Conservation (phyloP, 371 early-diverging fungal species). For the Rhizopus microsporus region DNA sequence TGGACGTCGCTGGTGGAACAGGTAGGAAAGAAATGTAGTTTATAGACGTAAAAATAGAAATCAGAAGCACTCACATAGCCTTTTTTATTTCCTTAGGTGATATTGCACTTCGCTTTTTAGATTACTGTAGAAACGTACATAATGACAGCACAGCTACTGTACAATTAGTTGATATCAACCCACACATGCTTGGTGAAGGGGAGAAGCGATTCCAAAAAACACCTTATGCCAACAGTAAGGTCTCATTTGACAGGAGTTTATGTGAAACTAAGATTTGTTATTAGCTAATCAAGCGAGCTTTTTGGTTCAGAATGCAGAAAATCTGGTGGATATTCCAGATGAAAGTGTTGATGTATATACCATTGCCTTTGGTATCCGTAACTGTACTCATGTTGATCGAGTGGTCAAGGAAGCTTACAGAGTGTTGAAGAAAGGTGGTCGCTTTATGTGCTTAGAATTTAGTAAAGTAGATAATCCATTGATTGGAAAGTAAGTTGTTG, state of each 20-base stretch:
- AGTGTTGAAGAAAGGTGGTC: slow-evolving; percentile 93
- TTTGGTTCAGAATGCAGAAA: slow-evolving; percentile 91
- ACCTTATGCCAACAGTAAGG: slow-evolving; percentile 62
- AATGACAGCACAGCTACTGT: slow-evolving; percentile 71
- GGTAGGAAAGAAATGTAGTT: slow-evolving; percentile 43
- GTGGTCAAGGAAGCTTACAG: slow-evolving; percentile 91
- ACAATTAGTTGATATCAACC: slow-evolving; percentile 94
- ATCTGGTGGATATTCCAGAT: slow-evolving; percentile 72
- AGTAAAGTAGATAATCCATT: slow-evolving; percentile 89
- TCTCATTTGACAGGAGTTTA: background rate
- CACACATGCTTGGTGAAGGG: slow-evolving; percentile 93
- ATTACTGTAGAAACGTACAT: slow-evolving; percentile 75
- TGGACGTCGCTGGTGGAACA: slow-evolving; percentile 99
- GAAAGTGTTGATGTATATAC: slow-evolving; percentile 90
- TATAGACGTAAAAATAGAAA: background rate
- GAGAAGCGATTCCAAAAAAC: slow-evolving; percentile 69
- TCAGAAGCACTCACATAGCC: background rate
- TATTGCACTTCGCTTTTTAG: slow-evolving; percentile 91
- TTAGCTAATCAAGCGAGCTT: slow-evolving; percentile 66
- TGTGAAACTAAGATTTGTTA: background rate
- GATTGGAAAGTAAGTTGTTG: slow-evolving; percentile 62
- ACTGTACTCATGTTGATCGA: slow-evolving; percentile 91
- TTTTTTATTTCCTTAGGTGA: slow-evolving; percentile 63
- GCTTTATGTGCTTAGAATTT: slow-evolving; percentile 95
- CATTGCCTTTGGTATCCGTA: slow-evolving; percentile 96